Evolutionary conservation across 2,329 filamentous ascomycete species (phyloP), one percentile per base, ranked within the genome.

Genomic region (Orbilia ellipsospora): DNA sequence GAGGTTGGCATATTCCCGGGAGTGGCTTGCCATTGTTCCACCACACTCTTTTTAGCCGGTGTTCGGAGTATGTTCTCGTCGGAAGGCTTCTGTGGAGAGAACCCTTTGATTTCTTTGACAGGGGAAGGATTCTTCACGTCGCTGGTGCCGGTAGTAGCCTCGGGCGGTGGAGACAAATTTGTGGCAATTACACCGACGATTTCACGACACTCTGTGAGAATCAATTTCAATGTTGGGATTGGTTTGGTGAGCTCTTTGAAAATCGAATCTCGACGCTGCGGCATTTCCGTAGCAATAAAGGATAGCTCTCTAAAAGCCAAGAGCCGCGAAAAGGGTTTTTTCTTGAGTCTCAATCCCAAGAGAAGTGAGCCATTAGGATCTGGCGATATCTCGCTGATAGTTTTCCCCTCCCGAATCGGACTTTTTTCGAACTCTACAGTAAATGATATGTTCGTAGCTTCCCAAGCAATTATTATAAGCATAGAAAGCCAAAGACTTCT

Each of bases 321-420:
- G 12, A 63, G 61, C 42, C 78, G 77, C 4, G 78, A 79, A 45
- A 80, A 69, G 12, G 78, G 78, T 8, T 77, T 78, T 23, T 62
- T 77, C 16, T 77, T 72, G 16, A 78, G 73, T 44, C 67, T 79
- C 18, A 80, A 65, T 4, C 79, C 79, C 50, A 78, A 69, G 16
- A 79, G 62, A 6, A 80, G 63, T 26, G 79, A 79, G 15, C 78
- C 79, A 42, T 80, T 80, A 4, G 79, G 78, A 59, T 80, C 78
- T 2, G 73, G 66, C 1, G 79, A 80, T 60, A 77, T 78, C 15
- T 78, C 78, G 40, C 77, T 78, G 31, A 80, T 74, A 15, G 74
- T 73, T 59, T 78, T 79, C 2, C 73, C 70, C 20, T 78, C 77
- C 36, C 73, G 70, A 31, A 79, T 77, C n/a, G 78, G 79, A 16